A percentile compares a stretch with the other conserved stretches of the same genome.
Evolutionary conservation across 2,329 filamentous ascomycete genomes (phyloP).

Genomic region (Cladosporium oxysporum): DNA sequence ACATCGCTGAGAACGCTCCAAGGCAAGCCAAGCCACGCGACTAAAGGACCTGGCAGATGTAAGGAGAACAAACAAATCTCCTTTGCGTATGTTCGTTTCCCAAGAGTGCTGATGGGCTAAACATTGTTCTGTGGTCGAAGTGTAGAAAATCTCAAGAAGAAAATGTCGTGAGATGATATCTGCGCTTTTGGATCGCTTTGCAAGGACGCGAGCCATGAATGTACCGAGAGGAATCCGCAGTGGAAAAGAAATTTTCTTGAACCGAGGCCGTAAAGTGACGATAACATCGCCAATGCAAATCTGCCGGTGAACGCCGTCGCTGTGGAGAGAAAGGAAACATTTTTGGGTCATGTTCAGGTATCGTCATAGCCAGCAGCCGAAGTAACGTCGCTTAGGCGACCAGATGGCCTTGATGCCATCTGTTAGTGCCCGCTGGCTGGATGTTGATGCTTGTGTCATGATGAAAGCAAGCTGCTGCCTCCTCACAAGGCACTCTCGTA

Average conservation of each 20-base stretch:
- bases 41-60: not conserved
- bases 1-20: not conserved
- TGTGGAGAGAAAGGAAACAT: not conserved
- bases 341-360: not conserved
- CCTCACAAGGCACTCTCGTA: conserved; percentile 21
- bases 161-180: conserved; percentile 3
- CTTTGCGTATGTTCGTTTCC: not conserved
- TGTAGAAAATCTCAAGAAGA: not conserved
- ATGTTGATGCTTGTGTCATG: not conserved
- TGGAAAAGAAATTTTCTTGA: not conserved
- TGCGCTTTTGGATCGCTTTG: not conserved
- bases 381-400: not conserved
- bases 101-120: not conserved
- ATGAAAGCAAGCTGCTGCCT: not conserved
- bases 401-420: not conserved
- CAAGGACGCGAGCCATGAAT: not conserved
- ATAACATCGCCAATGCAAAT: not conserved
- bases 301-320: conserved; percentile 10
- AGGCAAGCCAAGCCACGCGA: not conserved
- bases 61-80: not conserved
- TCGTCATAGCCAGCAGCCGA: not conserved
- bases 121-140: not conserved
- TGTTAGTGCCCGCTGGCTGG: not conserved
- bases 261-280: conserved; percentile 1
- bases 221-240: not conserved